phyloP scores from a whole-genome alignment of 2,329 filamentous ascomycete species.

The Hymenoscyphus fructigenus region DNA sequence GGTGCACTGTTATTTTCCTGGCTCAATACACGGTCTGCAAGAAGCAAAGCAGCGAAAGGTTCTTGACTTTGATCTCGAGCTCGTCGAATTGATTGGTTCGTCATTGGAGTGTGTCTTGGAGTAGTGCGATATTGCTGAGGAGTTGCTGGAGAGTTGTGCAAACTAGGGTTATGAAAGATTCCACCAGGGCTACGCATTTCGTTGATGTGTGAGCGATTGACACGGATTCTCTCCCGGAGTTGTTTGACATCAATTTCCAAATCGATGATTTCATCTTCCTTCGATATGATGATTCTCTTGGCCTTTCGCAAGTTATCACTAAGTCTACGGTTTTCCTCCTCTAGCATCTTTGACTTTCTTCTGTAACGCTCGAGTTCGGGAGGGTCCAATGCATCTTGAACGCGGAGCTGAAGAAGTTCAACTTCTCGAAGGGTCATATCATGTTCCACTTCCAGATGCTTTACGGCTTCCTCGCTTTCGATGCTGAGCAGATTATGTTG shows the following conservation, averaged over 20 bases:
- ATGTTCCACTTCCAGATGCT: slow-evolving; percentile 86
- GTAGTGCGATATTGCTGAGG: slow-evolving; percentile 45
- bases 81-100: slow-evolving; percentile 35
- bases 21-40: slow-evolving; percentile 72
- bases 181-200: slow-evolving; percentile 73
- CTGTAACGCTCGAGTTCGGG: slow-evolving; percentile 61
- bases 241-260: slow-evolving; percentile 75
- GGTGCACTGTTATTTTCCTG: slow-evolving; percentile 75
- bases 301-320: slow-evolving; percentile 67
- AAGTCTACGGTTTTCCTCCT: slow-evolving; percentile 64
- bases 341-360: slow-evolving; percentile 56
- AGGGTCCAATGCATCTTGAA: slow-evolving; percentile 58
- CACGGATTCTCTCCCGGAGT: slow-evolving; percentile 79
- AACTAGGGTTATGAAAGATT: slow-evolving; percentile 63
- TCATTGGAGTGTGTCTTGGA: slow-evolving; percentile 51
- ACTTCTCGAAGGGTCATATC: slow-evolving; percentile 88
- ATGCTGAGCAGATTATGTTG: slow-evolving; percentile 83
- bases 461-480: slow-evolving; percentile 80
- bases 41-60: slow-evolving; percentile 73
- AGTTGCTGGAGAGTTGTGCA: slow-evolving; percentile 47
- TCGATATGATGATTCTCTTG: slow-evolving; percentile 75
- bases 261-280: slow-evolving; percentile 69
- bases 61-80: slow-evolving; percentile 54
- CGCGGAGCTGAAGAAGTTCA: slow-evolving; percentile 74
- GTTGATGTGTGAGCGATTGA: slow-evolving; percentile 86